Base-by-base conservation (phyloP, 495 filamentous ascomycete species). In the Tuber calosporum region DNA sequence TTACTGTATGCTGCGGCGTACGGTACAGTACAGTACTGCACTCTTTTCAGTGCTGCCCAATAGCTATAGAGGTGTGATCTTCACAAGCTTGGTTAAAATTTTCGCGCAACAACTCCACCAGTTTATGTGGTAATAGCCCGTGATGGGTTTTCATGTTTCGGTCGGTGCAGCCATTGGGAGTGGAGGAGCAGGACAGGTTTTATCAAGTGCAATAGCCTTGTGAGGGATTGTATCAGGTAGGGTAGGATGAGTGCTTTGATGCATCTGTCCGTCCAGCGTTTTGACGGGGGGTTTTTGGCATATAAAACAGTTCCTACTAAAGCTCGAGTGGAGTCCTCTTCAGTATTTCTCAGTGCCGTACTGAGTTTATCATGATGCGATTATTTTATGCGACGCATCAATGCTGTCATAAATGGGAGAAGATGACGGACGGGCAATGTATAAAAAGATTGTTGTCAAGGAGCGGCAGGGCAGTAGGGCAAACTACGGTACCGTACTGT, bases 361-460 rank as follows among this genome's bases (percentile, higher is more conserved):
- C 53, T 30, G 15, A 62, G 26, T 34, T 62, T 62, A 62, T 30
- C 53, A 34, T 62, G 53, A 62, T 30, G 53, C 13, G 26, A 62
- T 62, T 62, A 34, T 30, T 62, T 5, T 34, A 62, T 34, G 53
- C 53, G 53, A 62, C 53, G 53, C 53, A 62, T 62, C 26, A 30
- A 62, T 62, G 53, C 53, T 62, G 53, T 62, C 53, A 62, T 62
- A 62, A 34, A 34, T 62, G 53, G 26, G 53, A 34, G 53, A 34
- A 34, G 13, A 26, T 62, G 53, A 62, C 53, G 53, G 53, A 34
- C 26, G 53, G 15, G 26, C 53, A 62, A 34, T 34, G 26, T 34
- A 34, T 62, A 62, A 62, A 62, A 34, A 34, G 53, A 62, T 30
- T 34, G 11, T 62, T 62, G n/a, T 62, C 53, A 62, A 17, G 26